These are phyloP conservation scores for Fraxinus floribunda DNA, from an alignment of 305 asterid genomes.

Conservation along the genomic window DNA sequence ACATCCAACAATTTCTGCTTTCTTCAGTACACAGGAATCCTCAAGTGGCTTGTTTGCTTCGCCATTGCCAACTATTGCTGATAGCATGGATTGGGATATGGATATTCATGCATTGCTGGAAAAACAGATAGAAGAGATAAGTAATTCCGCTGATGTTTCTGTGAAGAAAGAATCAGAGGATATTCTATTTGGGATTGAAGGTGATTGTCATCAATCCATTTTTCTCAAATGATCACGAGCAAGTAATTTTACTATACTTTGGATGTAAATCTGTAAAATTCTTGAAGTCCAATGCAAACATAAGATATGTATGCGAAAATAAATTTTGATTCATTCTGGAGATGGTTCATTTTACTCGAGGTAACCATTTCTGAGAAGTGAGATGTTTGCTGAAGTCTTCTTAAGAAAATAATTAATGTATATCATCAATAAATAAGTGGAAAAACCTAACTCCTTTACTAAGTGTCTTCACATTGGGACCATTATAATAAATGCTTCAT, in stretches of 20 bases:
- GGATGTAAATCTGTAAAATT: constrained; percentile 9
- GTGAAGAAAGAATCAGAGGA: constrained; percentile 19
- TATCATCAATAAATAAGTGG: constrained; percentile 8
- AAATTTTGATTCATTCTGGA: not conserved
- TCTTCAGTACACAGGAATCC: constrained; percentile 40
- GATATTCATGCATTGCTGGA: constrained; percentile 40
- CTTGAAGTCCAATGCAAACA: not conserved
- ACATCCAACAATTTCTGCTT: constrained; percentile 58
- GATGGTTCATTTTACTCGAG: not conserved
- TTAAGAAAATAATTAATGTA: not conserved
- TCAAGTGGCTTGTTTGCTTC: constrained; percentile 27
- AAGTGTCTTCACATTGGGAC: not conserved
- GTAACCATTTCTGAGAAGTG: constrained; percentile 6
- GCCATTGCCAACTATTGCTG: constrained; percentile 12
- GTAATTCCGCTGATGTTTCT: constrained; percentile 34
- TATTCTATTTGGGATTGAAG: constrained; percentile 28
- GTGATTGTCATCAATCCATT: constrained; percentile 29
- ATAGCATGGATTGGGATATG: constrained; percentile 21
- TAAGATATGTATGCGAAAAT: constrained; percentile 3
- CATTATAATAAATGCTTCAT: not conserved
- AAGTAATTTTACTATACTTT: not conserved
- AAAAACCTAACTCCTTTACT: constrained; percentile 6
- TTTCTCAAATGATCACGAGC: constrained; percentile 1
- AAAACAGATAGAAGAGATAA: constrained; percentile 49
- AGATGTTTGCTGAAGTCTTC: constrained; percentile 6